Evolutionary conservation across 805 yeast species (phyloP).

Genomic region (Ogataea methanolica): DNA sequence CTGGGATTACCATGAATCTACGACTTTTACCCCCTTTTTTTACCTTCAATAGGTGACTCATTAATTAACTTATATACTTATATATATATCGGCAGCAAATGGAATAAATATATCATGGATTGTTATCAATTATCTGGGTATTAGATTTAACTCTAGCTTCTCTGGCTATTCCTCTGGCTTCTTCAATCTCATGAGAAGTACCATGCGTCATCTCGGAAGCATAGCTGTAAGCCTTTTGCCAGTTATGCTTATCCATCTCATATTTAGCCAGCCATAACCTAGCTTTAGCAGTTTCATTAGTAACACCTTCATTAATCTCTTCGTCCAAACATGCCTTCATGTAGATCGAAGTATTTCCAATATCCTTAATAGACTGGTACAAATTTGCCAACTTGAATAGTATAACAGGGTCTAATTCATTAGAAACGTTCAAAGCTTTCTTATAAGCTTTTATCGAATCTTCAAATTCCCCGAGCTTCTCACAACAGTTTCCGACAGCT

Average conservation of each 20-base stretch:
- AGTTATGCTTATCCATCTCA: conserved; percentile 54
- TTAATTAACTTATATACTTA: too few species aligned
- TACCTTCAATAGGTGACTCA: neutral
- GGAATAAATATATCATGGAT: neutral
- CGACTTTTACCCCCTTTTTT: neutral
- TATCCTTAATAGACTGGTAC: conserved; percentile 52
- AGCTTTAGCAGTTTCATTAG: conserved; percentile 75
- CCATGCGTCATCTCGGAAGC: conserved; percentile 71
- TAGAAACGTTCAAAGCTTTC: conserved; percentile 58
- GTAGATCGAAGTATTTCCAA: conserved; percentile 48
- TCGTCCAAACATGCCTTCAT: conserved; percentile 68
- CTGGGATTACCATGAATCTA: neutral
- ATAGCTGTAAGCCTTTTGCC: conserved; percentile 63
- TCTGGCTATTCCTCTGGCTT: conserved; percentile 77
- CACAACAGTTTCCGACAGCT: conserved; percentile 87
- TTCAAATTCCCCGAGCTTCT: conserved; percentile 60
- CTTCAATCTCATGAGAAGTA: conserved; percentile 82
- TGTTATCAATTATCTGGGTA: neutral
- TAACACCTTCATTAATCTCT: conserved; percentile 58
- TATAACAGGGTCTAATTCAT: conserved; percentile 48
- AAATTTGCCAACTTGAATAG: conserved; percentile 66
- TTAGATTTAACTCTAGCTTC: conserved; percentile 61
- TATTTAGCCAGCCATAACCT: conserved; percentile 79
- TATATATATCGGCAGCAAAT: too few species aligned
- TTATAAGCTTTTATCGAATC: conserved; percentile 81